Evolutionary conservation across 2,329 filamentous ascomycete species (phyloP).

Genomic region (Dothistroma pini): DNA sequence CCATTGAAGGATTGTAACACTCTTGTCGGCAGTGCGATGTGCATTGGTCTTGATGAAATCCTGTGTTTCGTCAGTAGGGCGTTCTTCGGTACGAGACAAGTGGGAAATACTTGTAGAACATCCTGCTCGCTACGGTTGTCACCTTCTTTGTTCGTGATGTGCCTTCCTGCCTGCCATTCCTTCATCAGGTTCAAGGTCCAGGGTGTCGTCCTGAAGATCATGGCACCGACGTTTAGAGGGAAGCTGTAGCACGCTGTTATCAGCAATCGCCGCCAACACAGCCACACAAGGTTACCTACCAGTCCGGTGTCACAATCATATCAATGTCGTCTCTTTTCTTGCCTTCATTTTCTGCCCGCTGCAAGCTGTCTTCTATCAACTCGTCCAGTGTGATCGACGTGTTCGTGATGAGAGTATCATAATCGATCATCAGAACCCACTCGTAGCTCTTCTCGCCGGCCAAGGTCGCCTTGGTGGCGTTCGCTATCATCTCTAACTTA

Average conservation of each 20-base stretch:
- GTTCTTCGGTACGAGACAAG: neutral
- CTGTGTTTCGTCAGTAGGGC: conserved; percentile 9
- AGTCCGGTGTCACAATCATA: conserved; percentile 40
- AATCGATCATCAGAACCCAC: conserved; percentile 44
- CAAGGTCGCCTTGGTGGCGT: conserved; percentile 30
- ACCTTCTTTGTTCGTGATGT: conserved; percentile 19
- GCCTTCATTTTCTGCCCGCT: conserved; percentile 25
- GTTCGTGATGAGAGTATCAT: conserved; percentile 41
- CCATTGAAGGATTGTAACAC: conserved; percentile 34
- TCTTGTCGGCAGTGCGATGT: conserved; percentile 8
- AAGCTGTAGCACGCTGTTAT: neutral
- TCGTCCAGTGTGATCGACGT: conserved; percentile 36
- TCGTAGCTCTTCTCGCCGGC: conserved; percentile 34
- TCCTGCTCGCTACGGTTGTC: conserved; percentile 38
- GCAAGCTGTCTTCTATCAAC: conserved; percentile 37
- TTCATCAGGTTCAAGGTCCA: conserved; percentile 37
- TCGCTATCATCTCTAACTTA: conserved; percentile 29
- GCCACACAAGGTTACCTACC: conserved; percentile 9
- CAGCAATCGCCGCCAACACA: neutral
- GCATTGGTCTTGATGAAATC: conserved; percentile 27
- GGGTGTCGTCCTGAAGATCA: conserved; percentile 34
- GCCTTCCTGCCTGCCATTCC: conserved; percentile 24
- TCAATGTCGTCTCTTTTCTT: conserved; percentile 32
- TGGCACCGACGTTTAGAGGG: conserved; percentile 38
- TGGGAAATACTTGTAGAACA: conserved; percentile 27